Conservation (phyloP, 2,329 filamentous ascomycete genomes). For the Sporothrix brasiliensis region DNA sequence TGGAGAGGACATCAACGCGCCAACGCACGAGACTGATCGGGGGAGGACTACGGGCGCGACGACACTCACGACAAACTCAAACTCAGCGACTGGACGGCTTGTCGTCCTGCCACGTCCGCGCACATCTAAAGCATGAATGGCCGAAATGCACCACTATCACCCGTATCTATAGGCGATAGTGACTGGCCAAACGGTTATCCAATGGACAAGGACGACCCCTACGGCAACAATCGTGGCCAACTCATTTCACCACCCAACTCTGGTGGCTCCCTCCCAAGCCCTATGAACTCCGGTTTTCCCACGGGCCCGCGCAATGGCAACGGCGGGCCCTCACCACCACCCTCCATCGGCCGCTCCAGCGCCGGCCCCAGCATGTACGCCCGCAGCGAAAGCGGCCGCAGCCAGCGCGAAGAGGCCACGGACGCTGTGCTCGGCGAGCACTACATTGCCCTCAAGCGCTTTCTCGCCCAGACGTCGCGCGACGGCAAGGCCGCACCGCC, state of each 20-base stretch:
- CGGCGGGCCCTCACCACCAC: constrained; percentile 78
- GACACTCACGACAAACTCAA: not conserved
- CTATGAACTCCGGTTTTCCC: constrained; percentile 65
- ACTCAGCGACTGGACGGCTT: not conserved
- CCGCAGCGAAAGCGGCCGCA: constrained; percentile 66
- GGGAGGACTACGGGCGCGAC: not conserved
- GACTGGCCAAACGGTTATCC: constrained; percentile 74
- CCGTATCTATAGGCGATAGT: constrained; percentile 79
- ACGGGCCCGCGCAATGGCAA: constrained; percentile 56
- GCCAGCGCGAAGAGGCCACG: constrained; percentile 61
- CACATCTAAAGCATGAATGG: constrained; percentile 62
- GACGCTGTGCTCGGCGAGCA: constrained; percentile 73
- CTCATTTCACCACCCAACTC: constrained; percentile 72
- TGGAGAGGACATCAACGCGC: not conserved
- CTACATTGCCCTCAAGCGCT: constrained; percentile 76
- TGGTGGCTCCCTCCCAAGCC: constrained; percentile 58
- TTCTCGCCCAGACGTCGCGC: constrained; percentile 68
- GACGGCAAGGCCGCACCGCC: constrained; percentile 75
- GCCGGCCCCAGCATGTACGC: constrained; percentile 73
- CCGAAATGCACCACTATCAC: constrained; percentile 76
- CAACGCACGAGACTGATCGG: not conserved
- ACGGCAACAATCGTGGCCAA: constrained; percentile 58
- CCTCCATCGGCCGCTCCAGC: constrained; percentile 83
- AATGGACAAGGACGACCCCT: constrained; percentile 56
- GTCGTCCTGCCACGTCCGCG: constrained; percentile 16